Evolutionary conservation across 768 basidiomycete species (phyloP), one percentile per base, ranked within the genome.

Genomic region (Tylopilus rubrobrunneus): DNA sequence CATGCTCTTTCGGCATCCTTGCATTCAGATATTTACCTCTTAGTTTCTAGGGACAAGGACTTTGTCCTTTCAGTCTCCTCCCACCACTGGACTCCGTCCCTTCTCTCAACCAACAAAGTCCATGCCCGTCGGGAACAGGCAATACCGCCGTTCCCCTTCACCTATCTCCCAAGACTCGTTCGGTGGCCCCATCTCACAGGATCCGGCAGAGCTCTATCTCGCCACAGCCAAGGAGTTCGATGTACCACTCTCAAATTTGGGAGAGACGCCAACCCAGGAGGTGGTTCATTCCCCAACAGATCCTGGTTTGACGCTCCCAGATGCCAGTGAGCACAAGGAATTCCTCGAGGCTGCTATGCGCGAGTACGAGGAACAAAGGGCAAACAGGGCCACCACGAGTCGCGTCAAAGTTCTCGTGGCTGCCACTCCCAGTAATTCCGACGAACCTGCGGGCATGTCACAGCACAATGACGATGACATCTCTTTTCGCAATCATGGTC

Each of bases 81-180:
- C 51, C 55, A 58, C 51, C 5, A 4, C 41, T 45, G 42, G 53
- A 36, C 41, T 29, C 43, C 55, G 33, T 39, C 64, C 50, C 52
- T 59, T 56, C 40, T 57, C 52, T 49, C 56, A 55, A 31, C 53
- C 59, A 27, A 51, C 62, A 50, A 55, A 52, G n/a, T 60, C 66
- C 28, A 61, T 68, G 53, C 67, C 57, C 14, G 51, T 58, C 49
- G 59, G 56, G 14, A 62, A 61, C 19, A 59, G 56, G 25, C 57
- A 53, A n/a, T 60, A 53, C 46, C 63, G 45, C 44, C 67, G 75
- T 25, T 74, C 74, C n/a, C 69, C 68, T 21, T 73, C 74, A 7
- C 62, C 61, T 36, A 64, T 67, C 9, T 84, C 84, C 4, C 77
- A 81, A 64, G 85, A 87, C 64, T 87, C 86, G 2, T 86, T 88